These are phyloP conservation scores for Thielaviopsis punctulata DNA, from an alignment of 2,329 filamentous ascomycete genomes.

Conservation along the genomic window DNA sequence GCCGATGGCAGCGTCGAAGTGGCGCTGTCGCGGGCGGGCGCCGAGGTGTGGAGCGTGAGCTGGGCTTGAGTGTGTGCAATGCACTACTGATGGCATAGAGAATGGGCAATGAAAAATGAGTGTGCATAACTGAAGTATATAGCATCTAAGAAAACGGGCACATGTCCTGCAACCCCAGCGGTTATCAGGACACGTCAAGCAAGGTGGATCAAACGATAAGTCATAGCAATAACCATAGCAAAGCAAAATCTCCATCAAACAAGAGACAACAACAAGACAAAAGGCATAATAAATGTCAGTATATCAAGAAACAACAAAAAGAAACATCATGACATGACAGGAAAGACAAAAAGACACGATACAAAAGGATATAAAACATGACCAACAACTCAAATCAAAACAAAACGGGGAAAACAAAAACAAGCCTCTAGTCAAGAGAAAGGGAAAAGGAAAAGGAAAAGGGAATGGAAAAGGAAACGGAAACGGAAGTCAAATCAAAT, in stretches of 20 bases:
- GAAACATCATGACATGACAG: background rate
- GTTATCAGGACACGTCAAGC: too few relatives aligned
- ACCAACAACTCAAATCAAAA: background rate
- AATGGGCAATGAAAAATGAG: too few relatives aligned
- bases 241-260: background rate
- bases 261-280: background rate
- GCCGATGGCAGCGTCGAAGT: constrained; percentile 25
- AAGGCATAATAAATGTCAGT: background rate
- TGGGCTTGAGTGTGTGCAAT: too few relatives aligned
- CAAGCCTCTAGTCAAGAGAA: background rate
- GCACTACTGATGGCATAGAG: too few relatives aligned
- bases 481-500: background rate
- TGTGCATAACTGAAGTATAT: too few relatives aligned
- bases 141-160: too few relatives aligned
- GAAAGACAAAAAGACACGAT: background rate
- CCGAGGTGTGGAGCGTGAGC: constrained; percentile 25
- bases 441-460: background rate
- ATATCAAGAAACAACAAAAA: background rate
- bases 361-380: background rate
- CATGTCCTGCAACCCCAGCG: too few relatives aligned
- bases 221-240: background rate
- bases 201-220: background rate
- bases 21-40: constrained; percentile 25
- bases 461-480: background rate
- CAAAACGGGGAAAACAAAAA: background rate